These are phyloP conservation scores for Tetradesmus lagerheimii DNA, from an alignment of 139 green algal genomes.

Conservation along the genomic window DNA sequence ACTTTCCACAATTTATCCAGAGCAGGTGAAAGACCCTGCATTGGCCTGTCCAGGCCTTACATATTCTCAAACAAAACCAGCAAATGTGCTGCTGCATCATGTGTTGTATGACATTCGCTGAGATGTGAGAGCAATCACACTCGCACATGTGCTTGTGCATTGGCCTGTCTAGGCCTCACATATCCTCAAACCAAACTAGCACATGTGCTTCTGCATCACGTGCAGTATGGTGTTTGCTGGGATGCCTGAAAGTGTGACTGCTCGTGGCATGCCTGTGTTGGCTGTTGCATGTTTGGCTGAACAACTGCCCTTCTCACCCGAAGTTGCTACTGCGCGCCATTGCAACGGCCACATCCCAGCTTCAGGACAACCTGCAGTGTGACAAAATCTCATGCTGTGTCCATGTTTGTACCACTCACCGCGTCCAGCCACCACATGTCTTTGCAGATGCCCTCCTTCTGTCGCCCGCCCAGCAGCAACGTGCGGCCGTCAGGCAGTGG, in stretches of 20 bases:
- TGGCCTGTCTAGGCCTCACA: constrained; percentile 19
- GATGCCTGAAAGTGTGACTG: neutral
- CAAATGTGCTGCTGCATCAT: neutral
- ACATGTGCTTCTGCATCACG: neutral
- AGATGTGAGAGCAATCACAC: too few relatives aligned
- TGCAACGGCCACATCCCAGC: neutral
- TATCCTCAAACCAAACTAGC: neutral
- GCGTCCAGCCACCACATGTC: constrained; percentile 67
- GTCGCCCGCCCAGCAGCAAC: constrained; percentile 74
- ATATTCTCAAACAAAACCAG: neutral
- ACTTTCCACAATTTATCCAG: constrained; percentile 40
- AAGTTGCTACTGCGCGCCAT: neutral
- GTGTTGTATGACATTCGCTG: neutral
- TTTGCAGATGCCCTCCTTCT: constrained; percentile 63
- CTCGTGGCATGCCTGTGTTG: too few relatives aligned
- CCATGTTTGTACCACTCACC: neutral
- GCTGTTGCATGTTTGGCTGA: too few relatives aligned
- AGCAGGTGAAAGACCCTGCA: constrained; percentile 29
- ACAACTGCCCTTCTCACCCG: too few relatives aligned
- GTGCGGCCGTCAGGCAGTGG: constrained; percentile 61
- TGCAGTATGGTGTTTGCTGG: neutral
- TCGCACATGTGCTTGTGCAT: too few relatives aligned
- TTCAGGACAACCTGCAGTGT: neutral
- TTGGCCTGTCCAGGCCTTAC: constrained; percentile 22
- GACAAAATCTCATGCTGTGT: neutral